These are phyloP conservation scores for Cardamine chenopodiifolia DNA, from an alignment of 345 rosid genomes.

Conservation along the genomic window DNA sequence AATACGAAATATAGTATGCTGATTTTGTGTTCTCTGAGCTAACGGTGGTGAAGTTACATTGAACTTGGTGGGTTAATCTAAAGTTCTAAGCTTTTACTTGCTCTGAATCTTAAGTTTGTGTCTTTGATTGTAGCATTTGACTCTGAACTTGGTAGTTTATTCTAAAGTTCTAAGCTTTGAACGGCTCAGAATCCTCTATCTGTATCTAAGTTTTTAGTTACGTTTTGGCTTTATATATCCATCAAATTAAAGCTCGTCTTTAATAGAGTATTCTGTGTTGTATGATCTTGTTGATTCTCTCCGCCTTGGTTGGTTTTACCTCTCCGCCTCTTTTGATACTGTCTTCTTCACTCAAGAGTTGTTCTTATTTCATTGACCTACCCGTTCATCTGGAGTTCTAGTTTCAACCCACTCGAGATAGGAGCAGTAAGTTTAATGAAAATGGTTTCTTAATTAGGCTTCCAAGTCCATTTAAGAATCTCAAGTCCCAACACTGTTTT, in stretches of 20 bases:
- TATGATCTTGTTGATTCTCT: neutral
- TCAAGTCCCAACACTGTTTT: neutral
- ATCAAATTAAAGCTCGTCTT: neutral
- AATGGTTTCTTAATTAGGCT: neutral
- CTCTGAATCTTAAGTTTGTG: neutral
- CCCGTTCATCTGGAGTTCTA: neutral
- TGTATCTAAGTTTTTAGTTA: neutral
- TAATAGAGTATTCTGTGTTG: neutral
- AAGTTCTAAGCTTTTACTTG: neutral
- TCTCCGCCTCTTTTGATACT: too few species aligned
- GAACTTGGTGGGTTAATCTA: neutral
- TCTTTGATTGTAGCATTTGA: neutral
- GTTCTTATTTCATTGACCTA: neutral
- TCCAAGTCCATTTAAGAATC: neutral
- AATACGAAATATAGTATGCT: neutral
- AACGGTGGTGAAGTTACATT: neutral
- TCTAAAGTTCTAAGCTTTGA: neutral
- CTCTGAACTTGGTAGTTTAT: neutral
- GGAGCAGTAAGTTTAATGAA: neutral
- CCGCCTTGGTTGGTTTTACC: neutral
- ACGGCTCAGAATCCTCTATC: neutral
- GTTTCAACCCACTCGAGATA: neutral
- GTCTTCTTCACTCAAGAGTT: neutral
- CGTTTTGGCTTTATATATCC: too few species aligned
- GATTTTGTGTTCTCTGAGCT: neutral